Evolutionary conservation across 371 early-diverging fungal species (phyloP), one percentile per base, ranked within the genome.

Genomic region (Circinella umbellata): DNA sequence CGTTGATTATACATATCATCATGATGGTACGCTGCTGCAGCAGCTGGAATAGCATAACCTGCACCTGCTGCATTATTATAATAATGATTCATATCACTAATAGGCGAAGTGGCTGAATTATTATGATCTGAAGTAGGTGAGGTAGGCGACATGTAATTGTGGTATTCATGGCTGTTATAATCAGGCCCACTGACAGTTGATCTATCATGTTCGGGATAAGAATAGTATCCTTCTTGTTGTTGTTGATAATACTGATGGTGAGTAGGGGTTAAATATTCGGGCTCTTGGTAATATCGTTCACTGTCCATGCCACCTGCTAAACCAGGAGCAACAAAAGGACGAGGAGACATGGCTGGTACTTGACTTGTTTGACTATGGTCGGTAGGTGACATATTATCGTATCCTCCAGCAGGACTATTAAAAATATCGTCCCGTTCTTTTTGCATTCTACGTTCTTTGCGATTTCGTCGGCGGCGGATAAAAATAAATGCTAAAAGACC

Each of bases 361-460:
- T 51, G 65, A 14, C 38, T 27, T 9, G n/a, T 53, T 36, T 38
- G 27, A 14, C 53, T 67, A 48, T 51, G 39, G 47, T 59, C 48
- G 65, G 17, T 42, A 39, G 61, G 20, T 61, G 7, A 34, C 20
- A 38, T 20, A 46, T 61, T 48, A 18, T 39, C 37, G 65, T 64
- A 36, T 67, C 67, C n/a, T 42, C 53, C 53, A 10, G 49, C 42
- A 39, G 36, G 18, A 36, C 49, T 49, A 35, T 61, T 48, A 35
- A 67, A 59, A 11, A 67, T 48, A 61, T 61, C 68, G 37, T 67
- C 68, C 20, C 68, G 61, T 35, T 59, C 68, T 14, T 47, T 20
- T 20, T 67, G 47, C 18, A 37, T 36, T 36, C 20, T 20, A 11
- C 49, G 68, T 38, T 59, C 68, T 10, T 36, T 49, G 0, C 61